Evolutionary conservation across 352 stramenopile species (phyloP).

Genomic region (Peronospora belbahrii): DNA sequence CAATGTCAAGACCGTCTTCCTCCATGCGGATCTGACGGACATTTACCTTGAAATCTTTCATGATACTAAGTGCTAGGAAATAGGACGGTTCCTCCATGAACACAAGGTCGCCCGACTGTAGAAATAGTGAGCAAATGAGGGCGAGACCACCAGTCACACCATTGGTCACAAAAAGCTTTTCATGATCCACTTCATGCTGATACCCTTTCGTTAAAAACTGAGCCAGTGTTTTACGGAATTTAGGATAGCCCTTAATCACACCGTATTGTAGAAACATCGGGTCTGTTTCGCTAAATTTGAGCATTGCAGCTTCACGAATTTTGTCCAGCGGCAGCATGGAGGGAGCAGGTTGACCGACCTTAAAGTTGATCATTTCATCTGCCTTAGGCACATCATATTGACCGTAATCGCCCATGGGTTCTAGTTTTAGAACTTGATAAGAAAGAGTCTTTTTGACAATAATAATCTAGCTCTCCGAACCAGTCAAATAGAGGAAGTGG

Average conservation of each 20-base stretch:
- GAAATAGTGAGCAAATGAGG: constrained; percentile 84
- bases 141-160: constrained; percentile 90
- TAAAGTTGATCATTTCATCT: constrained; percentile 87
- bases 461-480: background rate
- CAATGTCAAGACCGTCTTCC: constrained; percentile 77
- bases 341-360: constrained; percentile 73
- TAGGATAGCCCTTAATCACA: constrained; percentile 83
- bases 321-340: constrained; percentile 84
- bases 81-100: constrained; percentile 92
- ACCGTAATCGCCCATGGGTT: constrained; percentile 71
- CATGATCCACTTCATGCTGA: constrained; percentile 59
- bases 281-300: constrained; percentile 82
- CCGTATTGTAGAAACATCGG: constrained; percentile 87
- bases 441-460: background rate
- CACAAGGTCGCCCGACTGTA: constrained; percentile 85
- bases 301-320: constrained; percentile 66
- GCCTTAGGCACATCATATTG: constrained; percentile 78
- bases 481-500: background rate
- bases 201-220: constrained; percentile 79
- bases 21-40: constrained; percentile 88
- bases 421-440: background rate
- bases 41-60: constrained; percentile 90
- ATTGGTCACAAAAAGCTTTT: constrained; percentile 90
- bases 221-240: constrained; percentile 70
- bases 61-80: constrained; percentile 90